Conservation (phyloP, 345 rosid species). For the Pelargonium nanum region DNA sequence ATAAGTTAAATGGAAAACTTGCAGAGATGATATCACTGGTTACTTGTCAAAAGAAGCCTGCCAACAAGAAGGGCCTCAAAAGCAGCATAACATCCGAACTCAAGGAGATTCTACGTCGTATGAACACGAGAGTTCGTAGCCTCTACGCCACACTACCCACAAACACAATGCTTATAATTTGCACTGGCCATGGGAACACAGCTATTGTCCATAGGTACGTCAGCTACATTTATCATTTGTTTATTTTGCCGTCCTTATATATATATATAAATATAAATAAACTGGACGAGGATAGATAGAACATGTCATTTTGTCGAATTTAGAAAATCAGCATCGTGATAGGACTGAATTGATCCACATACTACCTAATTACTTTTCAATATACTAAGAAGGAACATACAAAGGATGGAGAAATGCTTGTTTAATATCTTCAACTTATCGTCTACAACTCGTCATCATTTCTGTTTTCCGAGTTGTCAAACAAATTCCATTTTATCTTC, state of each 20-base stretch:
- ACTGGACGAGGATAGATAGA: too few relatives aligned
- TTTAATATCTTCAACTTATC: too few relatives aligned
- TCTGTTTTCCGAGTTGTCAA: not conserved
- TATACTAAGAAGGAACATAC: too few relatives aligned
- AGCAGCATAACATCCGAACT: conserved; percentile 38
- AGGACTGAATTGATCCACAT: too few relatives aligned
- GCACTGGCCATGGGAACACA: conserved; percentile 96
- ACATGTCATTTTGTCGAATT: too few relatives aligned
- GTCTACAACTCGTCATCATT: not conserved
- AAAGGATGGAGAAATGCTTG: too few relatives aligned
- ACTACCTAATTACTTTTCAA: too few relatives aligned
- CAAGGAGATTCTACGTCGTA: conserved; percentile 44
- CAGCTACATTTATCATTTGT: not conserved
- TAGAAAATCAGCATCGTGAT: too few relatives aligned
- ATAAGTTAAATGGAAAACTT: conserved; percentile 51
- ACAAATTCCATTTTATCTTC: too few relatives aligned
- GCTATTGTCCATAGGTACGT: conserved; percentile 69
- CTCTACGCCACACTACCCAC: conserved; percentile 54
- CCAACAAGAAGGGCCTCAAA: conserved; percentile 31
- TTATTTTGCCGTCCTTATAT: not conserved
- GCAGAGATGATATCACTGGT: conserved; percentile 70
- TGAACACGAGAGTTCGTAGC: conserved; percentile 43
- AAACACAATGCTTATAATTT: conserved; percentile 77
- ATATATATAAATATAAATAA: not conserved
- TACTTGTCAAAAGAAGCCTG: conserved; percentile 49